These are phyloP conservation scores for Dioscorea zingiberensis DNA, from an alignment of 106 monocot species.

Conservation along the genomic window DNA sequence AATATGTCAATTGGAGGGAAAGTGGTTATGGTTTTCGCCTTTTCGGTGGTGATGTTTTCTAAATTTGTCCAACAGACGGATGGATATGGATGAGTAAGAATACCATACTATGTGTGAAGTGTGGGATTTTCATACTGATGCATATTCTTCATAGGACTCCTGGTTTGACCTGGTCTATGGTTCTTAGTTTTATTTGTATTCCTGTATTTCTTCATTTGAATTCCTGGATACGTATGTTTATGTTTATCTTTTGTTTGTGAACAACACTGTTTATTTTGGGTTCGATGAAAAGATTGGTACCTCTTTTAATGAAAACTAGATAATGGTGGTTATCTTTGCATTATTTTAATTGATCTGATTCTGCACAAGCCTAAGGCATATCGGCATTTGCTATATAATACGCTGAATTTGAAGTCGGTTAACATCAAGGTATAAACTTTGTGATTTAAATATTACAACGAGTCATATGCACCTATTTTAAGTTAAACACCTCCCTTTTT, in stretches of 20 bases:
- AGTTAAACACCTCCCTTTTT: too few species aligned
- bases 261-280: not conserved
- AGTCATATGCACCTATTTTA: too few species aligned
- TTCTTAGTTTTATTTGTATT: not conserved
- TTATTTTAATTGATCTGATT: conserved; percentile 90
- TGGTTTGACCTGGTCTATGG: not conserved
- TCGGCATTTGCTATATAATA: conserved; percentile 79
- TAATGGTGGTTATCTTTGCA: conserved; percentile 9
- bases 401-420: conserved; percentile 26
- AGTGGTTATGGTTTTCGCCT: too few species aligned
- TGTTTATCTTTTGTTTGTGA: not conserved
- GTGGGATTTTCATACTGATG: too few species aligned
- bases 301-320: not conserved
- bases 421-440: conserved; percentile 24
- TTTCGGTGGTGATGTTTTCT: too few species aligned
- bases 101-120: too few species aligned
- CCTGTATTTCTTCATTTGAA: not conserved
- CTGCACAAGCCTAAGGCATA: conserved; percentile 92
- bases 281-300: not conserved
- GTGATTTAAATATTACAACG: too few species aligned
- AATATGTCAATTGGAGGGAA: too few species aligned
- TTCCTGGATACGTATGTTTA: not conserved
- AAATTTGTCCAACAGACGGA: too few species aligned
- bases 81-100: too few species aligned
- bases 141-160: not conserved